These are phyloP conservation scores for Metarhizium rileyi DNA, from an alignment of 2,329 filamentous ascomycete genomes.

Conservation along the genomic window DNA sequence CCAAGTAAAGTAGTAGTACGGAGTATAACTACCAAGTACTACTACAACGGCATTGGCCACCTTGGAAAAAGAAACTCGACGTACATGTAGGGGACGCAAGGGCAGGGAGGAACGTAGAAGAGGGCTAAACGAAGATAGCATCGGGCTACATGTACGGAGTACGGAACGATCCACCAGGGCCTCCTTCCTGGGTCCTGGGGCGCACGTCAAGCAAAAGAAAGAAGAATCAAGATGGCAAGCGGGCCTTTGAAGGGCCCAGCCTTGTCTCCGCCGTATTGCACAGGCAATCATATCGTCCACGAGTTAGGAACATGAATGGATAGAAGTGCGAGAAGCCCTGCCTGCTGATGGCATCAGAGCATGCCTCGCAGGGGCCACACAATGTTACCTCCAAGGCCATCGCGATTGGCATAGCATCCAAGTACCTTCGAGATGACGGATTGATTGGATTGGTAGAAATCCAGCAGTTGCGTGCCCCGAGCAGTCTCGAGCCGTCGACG, in stretches of 20 bases:
- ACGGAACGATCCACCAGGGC: background rate
- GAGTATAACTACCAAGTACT: background rate
- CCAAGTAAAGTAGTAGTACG: too few relatives aligned
- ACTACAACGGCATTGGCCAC: conserved; percentile 3
- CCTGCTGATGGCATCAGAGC: conserved; percentile 2
- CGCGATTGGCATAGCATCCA: background rate
- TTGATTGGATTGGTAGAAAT: background rate
- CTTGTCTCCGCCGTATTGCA: background rate
- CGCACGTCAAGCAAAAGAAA: background rate
- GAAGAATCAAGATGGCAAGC: background rate
- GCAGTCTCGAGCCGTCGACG: background rate
- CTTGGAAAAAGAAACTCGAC: conserved; percentile 6
- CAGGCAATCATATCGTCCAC: background rate
- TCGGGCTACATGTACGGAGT: too few relatives aligned
- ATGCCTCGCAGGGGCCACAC: background rate
- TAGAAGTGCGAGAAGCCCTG: background rate
- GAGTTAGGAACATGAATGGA: background rate
- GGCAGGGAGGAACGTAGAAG: background rate
- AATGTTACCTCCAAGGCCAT: background rate
- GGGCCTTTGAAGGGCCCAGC: background rate
- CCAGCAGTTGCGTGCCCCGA: background rate
- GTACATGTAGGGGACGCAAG: conserved; percentile 2
- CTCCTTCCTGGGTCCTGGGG: background rate
- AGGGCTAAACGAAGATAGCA: background rate
- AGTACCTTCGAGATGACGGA: too few relatives aligned